These are phyloP conservation scores for Gypsophila paniculata DNA, from an alignment of 179 eudicot genomes.

Conservation along the genomic window DNA sequence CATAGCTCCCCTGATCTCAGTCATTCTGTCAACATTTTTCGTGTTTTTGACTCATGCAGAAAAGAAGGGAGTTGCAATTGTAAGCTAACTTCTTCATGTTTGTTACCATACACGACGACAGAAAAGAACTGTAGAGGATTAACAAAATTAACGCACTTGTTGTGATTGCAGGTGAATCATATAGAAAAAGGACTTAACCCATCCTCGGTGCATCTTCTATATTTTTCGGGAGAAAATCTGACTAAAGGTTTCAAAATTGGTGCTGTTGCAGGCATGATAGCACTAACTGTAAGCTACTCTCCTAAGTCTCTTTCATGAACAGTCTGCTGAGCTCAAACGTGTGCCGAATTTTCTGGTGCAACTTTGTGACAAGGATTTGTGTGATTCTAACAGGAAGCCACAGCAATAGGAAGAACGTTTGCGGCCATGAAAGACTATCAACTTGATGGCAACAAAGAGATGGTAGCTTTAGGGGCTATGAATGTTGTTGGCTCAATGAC, in stretches of 20 bases:
- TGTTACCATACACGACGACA: neutral
- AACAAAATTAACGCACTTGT: neutral
- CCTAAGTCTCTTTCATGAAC: neutral
- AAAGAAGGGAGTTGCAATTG: slow-evolving; percentile 61
- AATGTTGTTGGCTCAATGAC: slow-evolving; percentile 79
- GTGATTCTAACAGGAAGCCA: slow-evolving; percentile 53
- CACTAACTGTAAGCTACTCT: slow-evolving; percentile 44
- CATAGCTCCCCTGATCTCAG: slow-evolving; percentile 66
- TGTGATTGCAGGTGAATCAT: slow-evolving; percentile 42
- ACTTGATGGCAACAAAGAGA: slow-evolving; percentile 86
- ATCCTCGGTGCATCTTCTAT: slow-evolving; percentile 41
- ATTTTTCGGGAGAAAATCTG: slow-evolving; percentile 44
- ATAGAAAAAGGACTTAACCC: slow-evolving; percentile 58
- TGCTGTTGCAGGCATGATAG: slow-evolving; percentile 55
- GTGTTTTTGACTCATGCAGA: slow-evolving; percentile 68
- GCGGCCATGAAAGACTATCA: slow-evolving; percentile 82
- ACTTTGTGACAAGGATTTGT: neutral
- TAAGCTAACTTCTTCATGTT: slow-evolving; percentile 27
- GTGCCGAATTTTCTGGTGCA: neutral
- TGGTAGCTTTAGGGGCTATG: slow-evolving; percentile 86
- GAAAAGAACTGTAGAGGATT: neutral
- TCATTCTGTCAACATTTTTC: slow-evolving; percentile 56
- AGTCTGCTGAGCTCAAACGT: too few species aligned
- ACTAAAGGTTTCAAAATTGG: slow-evolving; percentile 56
- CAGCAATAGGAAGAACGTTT: slow-evolving; percentile 87